Conservation (phyloP, 2,329 filamentous ascomycete genomes). For the Akanthomyces uredinophilus region DNA sequence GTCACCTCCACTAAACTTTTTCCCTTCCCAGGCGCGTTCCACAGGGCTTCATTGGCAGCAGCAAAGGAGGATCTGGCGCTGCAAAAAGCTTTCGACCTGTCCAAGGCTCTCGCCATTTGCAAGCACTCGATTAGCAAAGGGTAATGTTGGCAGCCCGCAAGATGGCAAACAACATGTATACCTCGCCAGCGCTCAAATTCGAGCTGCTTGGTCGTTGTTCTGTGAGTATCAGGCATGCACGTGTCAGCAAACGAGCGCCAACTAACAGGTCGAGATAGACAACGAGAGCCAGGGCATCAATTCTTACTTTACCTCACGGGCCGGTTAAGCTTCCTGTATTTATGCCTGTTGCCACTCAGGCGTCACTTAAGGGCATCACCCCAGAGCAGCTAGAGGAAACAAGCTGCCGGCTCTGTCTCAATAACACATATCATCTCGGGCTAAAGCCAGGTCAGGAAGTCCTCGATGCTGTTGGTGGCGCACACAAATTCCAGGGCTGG, state of each 20-base stretch:
- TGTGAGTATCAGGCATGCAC: constrained; percentile 45
- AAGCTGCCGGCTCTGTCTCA: constrained; percentile 83
- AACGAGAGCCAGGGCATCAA: constrained; percentile 87
- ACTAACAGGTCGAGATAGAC: constrained; percentile 51
- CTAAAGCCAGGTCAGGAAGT: constrained; percentile 90
- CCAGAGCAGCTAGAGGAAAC: constrained; percentile 88
- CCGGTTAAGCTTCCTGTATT: constrained; percentile 87
- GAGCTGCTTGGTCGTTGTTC: constrained; percentile 75
- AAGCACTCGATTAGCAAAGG: constrained; percentile 1
- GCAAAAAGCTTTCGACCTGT: constrained; percentile 6
- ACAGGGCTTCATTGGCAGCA: not conserved
- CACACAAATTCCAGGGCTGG: constrained; percentile 94
- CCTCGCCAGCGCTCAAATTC: constrained; percentile 66
- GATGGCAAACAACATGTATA: constrained; percentile 49
- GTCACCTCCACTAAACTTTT: constrained; percentile 9
- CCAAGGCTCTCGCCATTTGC: constrained; percentile 9
- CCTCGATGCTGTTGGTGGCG: constrained; percentile 81
- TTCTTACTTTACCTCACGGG: constrained; percentile 84
- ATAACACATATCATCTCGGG: constrained; percentile 97
- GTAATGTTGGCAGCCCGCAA: constrained; percentile 31
- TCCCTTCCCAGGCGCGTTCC: not conserved
- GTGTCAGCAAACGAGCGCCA: not conserved
- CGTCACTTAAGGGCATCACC: constrained; percentile 89
- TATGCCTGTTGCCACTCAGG: constrained; percentile 98
- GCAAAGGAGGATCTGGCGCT: constrained; percentile 4